Conservation (phyloP, 768 basidiomycete genomes). For the Tricholoma furcatifolium region DNA sequence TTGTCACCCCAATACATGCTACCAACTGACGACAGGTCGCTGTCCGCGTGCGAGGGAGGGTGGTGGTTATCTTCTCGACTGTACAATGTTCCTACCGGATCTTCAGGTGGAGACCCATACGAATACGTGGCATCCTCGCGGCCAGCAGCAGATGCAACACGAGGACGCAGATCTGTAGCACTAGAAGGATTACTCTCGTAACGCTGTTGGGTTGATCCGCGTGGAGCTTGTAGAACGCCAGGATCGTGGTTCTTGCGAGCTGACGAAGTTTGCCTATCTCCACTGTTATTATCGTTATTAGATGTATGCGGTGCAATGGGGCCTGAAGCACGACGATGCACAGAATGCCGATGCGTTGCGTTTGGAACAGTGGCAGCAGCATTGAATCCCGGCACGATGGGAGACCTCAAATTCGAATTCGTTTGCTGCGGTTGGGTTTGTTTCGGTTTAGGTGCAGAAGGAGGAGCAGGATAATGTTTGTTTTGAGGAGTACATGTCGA, state of each 20-base stretch:
- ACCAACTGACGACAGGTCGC: constrained; percentile 44
- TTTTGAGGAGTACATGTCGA: constrained; percentile 4
- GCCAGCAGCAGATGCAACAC: constrained; percentile 37
- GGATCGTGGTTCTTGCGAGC: not conserved
- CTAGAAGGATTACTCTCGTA: not conserved
- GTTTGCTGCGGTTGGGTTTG: constrained; percentile 2
- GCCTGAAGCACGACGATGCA: constrained; percentile 21
- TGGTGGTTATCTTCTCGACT: constrained; percentile 6
- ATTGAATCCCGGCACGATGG: constrained; percentile 25
- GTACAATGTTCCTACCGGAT: constrained; percentile 32
- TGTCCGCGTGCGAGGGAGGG: constrained; percentile 39
- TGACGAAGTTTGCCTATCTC: constrained; percentile 4
- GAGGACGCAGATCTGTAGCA: constrained; percentile 18
- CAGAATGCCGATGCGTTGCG: constrained; percentile 27
- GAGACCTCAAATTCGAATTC: constrained; percentile 26
- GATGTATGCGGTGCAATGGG: not conserved
- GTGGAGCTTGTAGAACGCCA: not conserved
- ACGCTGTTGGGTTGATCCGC: constrained; percentile 2
- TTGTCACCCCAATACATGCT: constrained; percentile 41
- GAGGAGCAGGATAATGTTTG: constrained; percentile 7
- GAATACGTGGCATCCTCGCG: constrained; percentile 39
- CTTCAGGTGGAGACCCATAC: constrained; percentile 41
- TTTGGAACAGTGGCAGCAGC: constrained; percentile 18
- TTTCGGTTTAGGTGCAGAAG: constrained; percentile 5
- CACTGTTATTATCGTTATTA: not conserved